Conservation (phyloP, 495 filamentous ascomycete genomes). For the Penicillium arizonense region DNA sequence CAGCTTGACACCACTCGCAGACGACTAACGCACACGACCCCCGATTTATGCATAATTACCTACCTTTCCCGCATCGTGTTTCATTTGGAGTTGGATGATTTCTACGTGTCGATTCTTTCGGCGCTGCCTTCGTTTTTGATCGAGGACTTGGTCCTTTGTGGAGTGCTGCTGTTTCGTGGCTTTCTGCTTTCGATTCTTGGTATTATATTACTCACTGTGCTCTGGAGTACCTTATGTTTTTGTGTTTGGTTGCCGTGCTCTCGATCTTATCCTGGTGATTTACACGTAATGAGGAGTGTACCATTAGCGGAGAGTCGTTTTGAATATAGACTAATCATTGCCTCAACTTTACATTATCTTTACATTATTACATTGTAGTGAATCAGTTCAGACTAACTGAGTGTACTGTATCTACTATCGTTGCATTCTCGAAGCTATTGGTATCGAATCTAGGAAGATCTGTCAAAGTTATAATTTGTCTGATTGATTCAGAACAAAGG, state of each 20-base stretch:
- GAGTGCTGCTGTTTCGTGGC: constrained; percentile 4
- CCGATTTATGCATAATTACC: constrained; percentile 17
- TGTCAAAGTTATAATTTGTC: no score
- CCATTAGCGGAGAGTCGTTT: constrained; percentile 12
- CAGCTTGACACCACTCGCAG: constrained; percentile 36
- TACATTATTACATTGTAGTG: no score
- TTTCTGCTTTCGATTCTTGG: constrained; percentile 21
- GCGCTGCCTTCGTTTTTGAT: not conserved
- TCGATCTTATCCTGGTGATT: constrained; percentile 23
- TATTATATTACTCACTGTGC: constrained; percentile 27
- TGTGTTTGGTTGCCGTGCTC: constrained; percentile 12
- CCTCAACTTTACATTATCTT: not conserved
- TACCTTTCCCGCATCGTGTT: constrained; percentile 19
- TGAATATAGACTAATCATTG: constrained; percentile 31
- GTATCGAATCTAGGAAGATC: no score
- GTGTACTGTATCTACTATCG: no score
- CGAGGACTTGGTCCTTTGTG: not conserved
- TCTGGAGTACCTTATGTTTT: constrained; percentile 28
- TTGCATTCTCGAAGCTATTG: no score
- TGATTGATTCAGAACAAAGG: no score
- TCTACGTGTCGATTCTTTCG: not conserved
- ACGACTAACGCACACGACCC: constrained; percentile 33
- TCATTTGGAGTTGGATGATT: constrained; percentile 19
- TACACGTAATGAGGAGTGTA: constrained; percentile 26
- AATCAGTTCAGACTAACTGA: no score